Evolutionary conservation across 2,329 filamentous ascomycete species (phyloP), one percentile per base, ranked within the genome.

Genomic region (Elsinoe fawcettii): DNA sequence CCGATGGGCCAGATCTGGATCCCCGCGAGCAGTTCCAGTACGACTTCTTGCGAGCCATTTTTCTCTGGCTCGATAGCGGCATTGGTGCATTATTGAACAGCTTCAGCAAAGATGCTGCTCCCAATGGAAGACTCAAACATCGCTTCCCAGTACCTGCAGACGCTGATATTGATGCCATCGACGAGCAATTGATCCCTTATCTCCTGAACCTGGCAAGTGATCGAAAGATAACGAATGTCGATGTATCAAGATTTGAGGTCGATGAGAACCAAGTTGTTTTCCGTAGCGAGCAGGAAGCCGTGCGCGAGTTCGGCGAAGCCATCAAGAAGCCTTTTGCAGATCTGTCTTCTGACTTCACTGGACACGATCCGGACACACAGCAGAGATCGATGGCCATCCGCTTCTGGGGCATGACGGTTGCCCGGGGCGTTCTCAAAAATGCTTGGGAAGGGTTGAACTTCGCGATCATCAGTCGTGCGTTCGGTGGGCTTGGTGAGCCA

Each of bases 11-110:
- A 5, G 55, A 58, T 9, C 64, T 74, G 18, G 64, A 72, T 11
- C 62, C 63, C 6, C 70, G 74, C 18, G 75, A 80, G 44, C 76
- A 77, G 12, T 85, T 85, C 64, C 75, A 75, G n/a, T 84, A 84
- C 62, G 82, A 85, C 61, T 85, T 86, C 62, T 63, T 85, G 23
- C 83, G 81, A 65, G 81, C 82, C 1, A 82, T 85, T 43, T 64
- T 83, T 2, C 71, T 85, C 1, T 86, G 82, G 80, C 69, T 85
- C 1, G 79, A 82, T 56, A 81, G 80, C 32, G 83, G 83, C 8
- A 70, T 80, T 12, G 71, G 75, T 7, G 75, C 74, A 25, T 66
- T 85, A 8, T 66, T 84, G 1, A 73, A 78, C 58, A 81, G 79
- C 0, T 86, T 86, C 66, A 79, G 77, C 39, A 71, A 74, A 54